Base-by-base conservation (phyloP, 2,329 filamentous ascomycete species). In the Massarina eburnea region DNA sequence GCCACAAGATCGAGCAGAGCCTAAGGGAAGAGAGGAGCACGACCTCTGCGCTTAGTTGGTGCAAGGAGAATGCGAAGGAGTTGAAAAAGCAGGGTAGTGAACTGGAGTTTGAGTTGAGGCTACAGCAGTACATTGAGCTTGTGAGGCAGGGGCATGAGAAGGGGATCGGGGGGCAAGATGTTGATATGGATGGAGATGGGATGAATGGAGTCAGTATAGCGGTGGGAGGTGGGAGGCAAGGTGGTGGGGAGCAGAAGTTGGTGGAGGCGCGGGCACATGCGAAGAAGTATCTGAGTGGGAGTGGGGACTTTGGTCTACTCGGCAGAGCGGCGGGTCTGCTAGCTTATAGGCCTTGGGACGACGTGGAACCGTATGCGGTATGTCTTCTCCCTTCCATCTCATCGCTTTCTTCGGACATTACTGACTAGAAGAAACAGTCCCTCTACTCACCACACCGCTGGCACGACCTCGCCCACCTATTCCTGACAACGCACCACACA, bases 101-200 rank as follows among this genome's bases (percentile, higher is more conserved):
- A 55, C 80, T 99, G 14, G 94, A 99, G 70, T 95, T 96, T 64
- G 89, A 95, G 77, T 80, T 99, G 34, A 85, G 94, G 10, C 80
- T 95, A 60, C 94, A 99, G 70, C 91, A 97, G 68, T 97, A 91
- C 68, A 91, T 97, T 59, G 94, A 97, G 71, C 79, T 97, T 49
- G 83, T 95, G 48, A 80, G 92, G 48, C 82, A 79, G 30, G 81
- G 70, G 8, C 64, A 70, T 42, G 62, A 62, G 46, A 59, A 53
- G 20, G 62, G 61, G 4, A 34, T 58, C 38, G 35, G 35, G 12
- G 35, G 22, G 19, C 17, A 29, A 8, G 59, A 58, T 5, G 55
- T 58, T 51, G 57, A 64, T 27, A 33, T 55, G 32, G 56, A 58
- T 32, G 57, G 43, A n/a, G 49, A 56, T 29, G 51, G 43, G 20